These are phyloP conservation scores for Aspergillus novoparasiticus DNA, from an alignment of 2,329 filamentous ascomycete genomes.

Conservation along the genomic window DNA sequence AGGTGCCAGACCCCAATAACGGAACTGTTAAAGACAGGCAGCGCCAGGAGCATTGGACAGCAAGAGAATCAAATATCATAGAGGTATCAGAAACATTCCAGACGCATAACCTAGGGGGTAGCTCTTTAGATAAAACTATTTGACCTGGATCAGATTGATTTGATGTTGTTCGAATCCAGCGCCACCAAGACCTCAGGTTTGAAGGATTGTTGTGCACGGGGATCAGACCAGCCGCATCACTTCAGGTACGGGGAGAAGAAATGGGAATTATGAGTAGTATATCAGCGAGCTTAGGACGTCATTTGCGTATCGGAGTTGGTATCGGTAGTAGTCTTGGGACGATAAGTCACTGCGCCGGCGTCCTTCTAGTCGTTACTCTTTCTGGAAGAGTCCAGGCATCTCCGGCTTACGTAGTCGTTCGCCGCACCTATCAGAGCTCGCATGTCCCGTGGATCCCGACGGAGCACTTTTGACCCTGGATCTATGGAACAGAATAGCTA, in stretches of 20 bases:
- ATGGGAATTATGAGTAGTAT: neutral
- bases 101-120: neutral
- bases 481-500: neutral
- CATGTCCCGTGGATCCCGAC: neutral
- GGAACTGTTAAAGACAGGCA: neutral
- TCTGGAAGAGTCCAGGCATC: neutral
- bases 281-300: neutral
- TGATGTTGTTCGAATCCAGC: neutral
- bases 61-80: neutral
- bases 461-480: neutral
- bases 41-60: neutral
- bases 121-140: neutral
- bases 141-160: neutral
- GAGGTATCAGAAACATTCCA: neutral
- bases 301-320: neutral
- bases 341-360: neutral
- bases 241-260: neutral
- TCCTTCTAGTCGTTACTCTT: neutral
- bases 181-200: neutral
- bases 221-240: neutral
- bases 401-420: constrained; percentile 1
- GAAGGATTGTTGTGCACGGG: neutral
- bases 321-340: neutral
- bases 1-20: constrained; percentile 17
- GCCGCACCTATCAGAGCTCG: neutral